Evolutionary conservation across 1,139 yeast genomes (phyloP).

Genomic region (Suhomyces coccinellae): DNA sequence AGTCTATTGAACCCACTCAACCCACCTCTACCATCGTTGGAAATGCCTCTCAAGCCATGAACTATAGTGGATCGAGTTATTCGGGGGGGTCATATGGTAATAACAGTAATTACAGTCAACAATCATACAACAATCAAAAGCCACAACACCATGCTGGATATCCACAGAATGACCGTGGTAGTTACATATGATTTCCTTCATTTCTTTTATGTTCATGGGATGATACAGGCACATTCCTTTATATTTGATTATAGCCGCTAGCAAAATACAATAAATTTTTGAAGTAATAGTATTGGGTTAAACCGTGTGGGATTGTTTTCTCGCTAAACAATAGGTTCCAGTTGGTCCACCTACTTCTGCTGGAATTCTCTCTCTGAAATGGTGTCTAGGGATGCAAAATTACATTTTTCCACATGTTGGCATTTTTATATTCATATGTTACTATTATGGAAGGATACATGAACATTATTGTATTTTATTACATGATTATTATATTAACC

Average conservation of each 20-base stretch:
- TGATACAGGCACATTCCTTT: neutral
- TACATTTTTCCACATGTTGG: too few species aligned
- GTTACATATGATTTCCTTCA: constrained; percentile 11
- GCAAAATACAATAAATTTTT: neutral
- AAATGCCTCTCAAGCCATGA: constrained; percentile 38
- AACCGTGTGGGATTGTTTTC: too few species aligned
- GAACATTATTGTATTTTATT: too few species aligned
- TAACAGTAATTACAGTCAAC: constrained; percentile 1
- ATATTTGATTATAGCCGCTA: neutral
- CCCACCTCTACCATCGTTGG: constrained; percentile 49
- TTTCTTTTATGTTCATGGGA: constrained; percentile 3
- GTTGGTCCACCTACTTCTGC: too few species aligned
- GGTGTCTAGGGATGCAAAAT: too few species aligned
- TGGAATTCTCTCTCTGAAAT: too few species aligned
- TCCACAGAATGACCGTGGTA: constrained; percentile 8
- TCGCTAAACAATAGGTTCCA: too few species aligned
- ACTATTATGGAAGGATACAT: too few species aligned
- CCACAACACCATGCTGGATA: constrained; percentile 2
- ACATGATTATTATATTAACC: too few species aligned
- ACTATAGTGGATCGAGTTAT: constrained; percentile 19
- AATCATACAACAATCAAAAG: neutral
- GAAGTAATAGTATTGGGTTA: too few species aligned
- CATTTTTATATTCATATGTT: too few species aligned
- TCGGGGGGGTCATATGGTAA: constrained; percentile 16
- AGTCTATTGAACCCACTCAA: constrained; percentile 42